Conservation (phyloP, 2,329 filamentous ascomycete genomes). For the Emydomyces testavorans region DNA sequence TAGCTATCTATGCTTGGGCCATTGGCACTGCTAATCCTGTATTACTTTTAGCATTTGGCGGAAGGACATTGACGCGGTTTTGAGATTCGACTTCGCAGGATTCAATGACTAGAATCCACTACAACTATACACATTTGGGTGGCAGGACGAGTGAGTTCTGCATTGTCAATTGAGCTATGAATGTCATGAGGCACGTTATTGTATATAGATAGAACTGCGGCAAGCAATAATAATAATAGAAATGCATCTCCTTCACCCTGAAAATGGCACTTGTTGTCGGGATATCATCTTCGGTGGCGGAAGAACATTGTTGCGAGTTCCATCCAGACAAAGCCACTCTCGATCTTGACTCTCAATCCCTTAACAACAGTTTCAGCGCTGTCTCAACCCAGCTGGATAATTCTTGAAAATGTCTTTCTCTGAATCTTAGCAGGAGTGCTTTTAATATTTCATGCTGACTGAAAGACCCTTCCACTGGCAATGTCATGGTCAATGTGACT, state of each 20-base stretch:
- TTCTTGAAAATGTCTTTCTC: slow-evolving; percentile 5
- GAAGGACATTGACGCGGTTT: slow-evolving; percentile 2
- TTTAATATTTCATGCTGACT: not conserved
- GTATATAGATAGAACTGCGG: not conserved
- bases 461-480: not conserved
- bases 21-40: too few relatives aligned
- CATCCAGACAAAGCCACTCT: too few relatives aligned
- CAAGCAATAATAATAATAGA: not conserved
- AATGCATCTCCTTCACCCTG: not conserved
- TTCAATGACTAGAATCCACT: too few relatives aligned
- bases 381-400: slow-evolving; percentile 2
- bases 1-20: too few relatives aligned
- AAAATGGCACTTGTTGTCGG: not conserved
- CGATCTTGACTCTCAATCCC: not conserved
- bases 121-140: too few relatives aligned
- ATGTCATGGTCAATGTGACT: not conserved
- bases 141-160: too few relatives aligned
- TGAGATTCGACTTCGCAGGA: too few relatives aligned
- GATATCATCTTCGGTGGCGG: not conserved
- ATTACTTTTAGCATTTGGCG: slow-evolving; percentile 9
- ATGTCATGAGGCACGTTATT: too few relatives aligned
- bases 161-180: too few relatives aligned
- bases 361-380: slow-evolving; percentile 1
- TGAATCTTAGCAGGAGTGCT: slow-evolving; percentile 5
- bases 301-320: slow-evolving; percentile 1